Evolutionary conservation across 148 eudicot genomes (phyloP).

Genomic region (Pharnaceum exiguum): DNA sequence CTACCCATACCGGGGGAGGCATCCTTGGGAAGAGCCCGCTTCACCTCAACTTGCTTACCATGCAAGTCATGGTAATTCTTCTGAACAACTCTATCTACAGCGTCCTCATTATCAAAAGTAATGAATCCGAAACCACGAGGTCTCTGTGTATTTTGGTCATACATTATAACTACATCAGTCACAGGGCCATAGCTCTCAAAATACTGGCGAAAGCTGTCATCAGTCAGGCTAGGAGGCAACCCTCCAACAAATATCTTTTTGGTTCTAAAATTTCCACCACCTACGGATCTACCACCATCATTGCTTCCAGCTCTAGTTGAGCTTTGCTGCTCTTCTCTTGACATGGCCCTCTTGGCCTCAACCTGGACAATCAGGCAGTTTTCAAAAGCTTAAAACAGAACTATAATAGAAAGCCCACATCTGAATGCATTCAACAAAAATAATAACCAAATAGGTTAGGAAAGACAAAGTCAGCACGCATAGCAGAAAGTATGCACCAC

Average conservation of each 20-base stretch:
- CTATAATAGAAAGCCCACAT: not conserved
- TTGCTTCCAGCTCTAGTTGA: slow-evolving; percentile 45
- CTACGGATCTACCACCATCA: slow-evolving; percentile 41
- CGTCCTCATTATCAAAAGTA: slow-evolving; percentile 86
- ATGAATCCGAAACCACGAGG: slow-evolving; percentile 97
- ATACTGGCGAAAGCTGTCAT: slow-evolving; percentile 83
- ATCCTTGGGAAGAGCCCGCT: slow-evolving; percentile 95
- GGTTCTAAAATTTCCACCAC: slow-evolving; percentile 73
- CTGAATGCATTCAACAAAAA: not conserved
- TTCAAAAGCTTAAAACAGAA: not conserved
- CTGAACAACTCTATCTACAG: slow-evolving; percentile 91
- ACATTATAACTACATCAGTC: slow-evolving; percentile 91
- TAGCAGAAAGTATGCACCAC: too few species aligned
- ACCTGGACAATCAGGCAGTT: slow-evolving; percentile 42
- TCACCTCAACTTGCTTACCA: slow-evolving; percentile 96
- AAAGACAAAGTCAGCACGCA: too few species aligned
- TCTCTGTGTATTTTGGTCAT: slow-evolving; percentile 84
- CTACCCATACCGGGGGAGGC: slow-evolving; percentile 67
- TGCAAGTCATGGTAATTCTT: slow-evolving; percentile 78
- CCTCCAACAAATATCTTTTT: slow-evolving; percentile 99
- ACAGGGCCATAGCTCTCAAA: slow-evolving; percentile 80
- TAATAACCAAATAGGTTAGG: not conserved
- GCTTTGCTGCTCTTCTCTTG: slow-evolving; percentile 90
- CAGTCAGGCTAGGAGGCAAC: slow-evolving; percentile 73
- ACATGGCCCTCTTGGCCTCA: slow-evolving; percentile 92